Percentiles rank a stretch among this genome's conserved stretches.
phyloP scores from a whole-genome alignment of 441 rosid genomes.

The Erodium moschatum region DNA sequence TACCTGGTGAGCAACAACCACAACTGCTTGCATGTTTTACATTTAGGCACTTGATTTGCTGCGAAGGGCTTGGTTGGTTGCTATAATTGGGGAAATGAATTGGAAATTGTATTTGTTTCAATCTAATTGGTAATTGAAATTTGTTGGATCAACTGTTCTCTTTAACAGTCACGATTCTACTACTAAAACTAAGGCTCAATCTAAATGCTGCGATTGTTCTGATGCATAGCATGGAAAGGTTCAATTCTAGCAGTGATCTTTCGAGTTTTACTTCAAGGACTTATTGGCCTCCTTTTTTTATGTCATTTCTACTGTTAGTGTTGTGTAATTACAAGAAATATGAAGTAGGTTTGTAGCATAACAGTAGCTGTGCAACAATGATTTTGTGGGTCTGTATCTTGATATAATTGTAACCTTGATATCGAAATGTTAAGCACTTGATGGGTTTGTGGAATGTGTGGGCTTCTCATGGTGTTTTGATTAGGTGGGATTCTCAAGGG shows the following conservation, averaged over 20 bases:
- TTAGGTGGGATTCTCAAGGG: constrained; percentile 91
- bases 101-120: not conserved
- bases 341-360: not conserved
- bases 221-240: too few species aligned
- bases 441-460: not conserved
- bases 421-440: not conserved
- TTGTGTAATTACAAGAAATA: not conserved
- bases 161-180: too few species aligned
- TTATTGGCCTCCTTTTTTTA: too few species aligned
- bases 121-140: too few species aligned
- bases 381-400: not conserved
- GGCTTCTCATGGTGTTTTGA: not conserved
- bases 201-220: too few species aligned
- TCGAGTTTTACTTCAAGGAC: too few species aligned
- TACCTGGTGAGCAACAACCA: constrained; percentile 43
- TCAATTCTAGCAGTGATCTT: too few species aligned
- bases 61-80: not conserved
- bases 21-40: not conserved
- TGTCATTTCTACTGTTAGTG: too few species aligned
- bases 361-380: not conserved
- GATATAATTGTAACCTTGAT: too few species aligned
- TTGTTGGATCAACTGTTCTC: too few species aligned
- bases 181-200: too few species aligned
- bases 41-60: not conserved
- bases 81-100: not conserved